A percentile compares a stretch with the other conserved stretches of the same genome.
phyloP scores from a whole-genome alignment of 1,139 yeast genomes.

The Yamadazyma diddensiae region DNA sequence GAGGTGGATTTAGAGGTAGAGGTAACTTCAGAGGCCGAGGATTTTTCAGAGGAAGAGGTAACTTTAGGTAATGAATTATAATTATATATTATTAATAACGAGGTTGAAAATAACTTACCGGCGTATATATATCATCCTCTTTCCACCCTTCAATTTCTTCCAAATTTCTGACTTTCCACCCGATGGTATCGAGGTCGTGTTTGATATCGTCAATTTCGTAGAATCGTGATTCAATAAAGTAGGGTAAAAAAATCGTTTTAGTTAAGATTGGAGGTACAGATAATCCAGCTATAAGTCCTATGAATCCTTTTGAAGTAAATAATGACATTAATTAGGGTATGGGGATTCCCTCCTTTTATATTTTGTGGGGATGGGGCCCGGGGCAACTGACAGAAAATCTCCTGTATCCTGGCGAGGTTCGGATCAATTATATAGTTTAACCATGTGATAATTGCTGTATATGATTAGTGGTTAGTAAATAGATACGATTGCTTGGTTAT shows the following conservation, averaged over 20 bases:
- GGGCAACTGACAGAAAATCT: not conserved
- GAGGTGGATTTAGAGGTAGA: slow-evolving; percentile 22
- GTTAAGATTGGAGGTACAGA: slow-evolving; percentile 31
- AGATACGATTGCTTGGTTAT: no score
- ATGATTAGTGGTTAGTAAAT: no score
- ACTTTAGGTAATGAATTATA: slow-evolving; percentile 1
- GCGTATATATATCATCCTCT: slow-evolving; percentile 30
- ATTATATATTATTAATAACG: slow-evolving; percentile 3
- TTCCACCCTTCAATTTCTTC: slow-evolving; percentile 30
- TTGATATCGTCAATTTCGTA: slow-evolving; percentile 33
- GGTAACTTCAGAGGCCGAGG: slow-evolving; percentile 32
- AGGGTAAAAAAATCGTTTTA: slow-evolving; percentile 25
- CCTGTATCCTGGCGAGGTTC: slow-evolving; percentile 1
- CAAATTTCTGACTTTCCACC: slow-evolving; percentile 37
- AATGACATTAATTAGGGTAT: slow-evolving; percentile 8
- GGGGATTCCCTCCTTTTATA: not conserved
- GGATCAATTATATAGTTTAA: slow-evolving; percentile 3
- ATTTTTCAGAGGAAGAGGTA: slow-evolving; percentile 12
- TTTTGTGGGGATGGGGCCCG: slow-evolving; percentile 3
- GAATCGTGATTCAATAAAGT: slow-evolving; percentile 21
- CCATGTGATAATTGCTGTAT: no score
- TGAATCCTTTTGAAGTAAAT: slow-evolving; percentile 12
- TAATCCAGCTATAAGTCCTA: slow-evolving; percentile 30
- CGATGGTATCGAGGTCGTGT: slow-evolving; percentile 33
- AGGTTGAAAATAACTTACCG: slow-evolving; percentile 26